Evolutionary conservation across 495 filamentous ascomycete species (phyloP).

Genomic region (Thermochaetoides thermophila): DNA sequence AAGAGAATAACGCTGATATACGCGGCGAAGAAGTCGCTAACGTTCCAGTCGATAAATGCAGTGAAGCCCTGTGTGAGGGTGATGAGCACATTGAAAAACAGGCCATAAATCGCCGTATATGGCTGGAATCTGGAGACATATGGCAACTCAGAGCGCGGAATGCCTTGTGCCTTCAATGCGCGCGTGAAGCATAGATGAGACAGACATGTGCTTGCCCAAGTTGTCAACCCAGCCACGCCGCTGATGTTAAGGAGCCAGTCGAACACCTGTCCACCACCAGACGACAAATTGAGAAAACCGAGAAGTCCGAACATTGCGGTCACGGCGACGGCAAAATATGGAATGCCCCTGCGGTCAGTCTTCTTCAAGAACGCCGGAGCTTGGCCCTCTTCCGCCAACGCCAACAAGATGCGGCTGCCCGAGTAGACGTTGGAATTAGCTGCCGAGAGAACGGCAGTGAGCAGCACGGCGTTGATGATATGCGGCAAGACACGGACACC

Average conservation of each 20-base stretch:
- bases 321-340: constrained; percentile 24
- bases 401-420: constrained; percentile 49
- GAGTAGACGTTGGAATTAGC: constrained; percentile 46
- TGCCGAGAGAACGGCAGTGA: constrained; percentile 41
- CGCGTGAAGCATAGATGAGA: constrained; percentile 49
- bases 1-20: constrained; percentile 52
- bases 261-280: constrained; percentile 38
- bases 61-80: constrained; percentile 58
- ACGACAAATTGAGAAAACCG: constrained; percentile 39
- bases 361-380: constrained; percentile 36
- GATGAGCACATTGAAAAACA: constrained; percentile 51
- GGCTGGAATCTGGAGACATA: constrained; percentile 46
- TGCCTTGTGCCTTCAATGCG: constrained; percentile 40
- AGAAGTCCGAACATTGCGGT: constrained; percentile 35
- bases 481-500: constrained; percentile 51
- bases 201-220: constrained; percentile 44
- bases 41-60: constrained; percentile 46
- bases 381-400: constrained; percentile 44
- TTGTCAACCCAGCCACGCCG: constrained; percentile 51
- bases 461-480: constrained; percentile 57
- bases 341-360: constrained; percentile 28
- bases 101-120: constrained; percentile 41
- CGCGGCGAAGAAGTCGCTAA: constrained; percentile 42
- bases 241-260: constrained; percentile 45
- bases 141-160: constrained; percentile 36